phyloP scores from a whole-genome alignment of 345 rosid species.

The Erucastrum elatum region DNA sequence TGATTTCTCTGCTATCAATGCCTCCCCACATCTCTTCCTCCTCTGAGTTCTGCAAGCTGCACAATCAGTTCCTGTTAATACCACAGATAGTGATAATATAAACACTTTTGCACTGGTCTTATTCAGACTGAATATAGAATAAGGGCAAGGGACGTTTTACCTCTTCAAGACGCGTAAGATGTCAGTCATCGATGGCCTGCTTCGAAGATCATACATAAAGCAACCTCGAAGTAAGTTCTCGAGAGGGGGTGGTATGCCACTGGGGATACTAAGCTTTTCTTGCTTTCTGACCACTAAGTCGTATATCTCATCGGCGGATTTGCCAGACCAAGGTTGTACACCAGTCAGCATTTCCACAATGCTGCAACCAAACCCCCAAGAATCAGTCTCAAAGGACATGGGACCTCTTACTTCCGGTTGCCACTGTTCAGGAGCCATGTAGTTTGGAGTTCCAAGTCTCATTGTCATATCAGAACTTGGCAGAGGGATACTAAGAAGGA shows the following conservation, averaged over 20 bases:
- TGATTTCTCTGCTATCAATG: constrained; percentile 41
- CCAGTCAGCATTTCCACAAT: constrained; percentile 93
- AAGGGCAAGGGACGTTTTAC: constrained; percentile 38
- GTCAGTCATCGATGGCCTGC: constrained; percentile 80
- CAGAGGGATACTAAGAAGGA: constrained; percentile 68
- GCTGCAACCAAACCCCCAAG: constrained; percentile 97
- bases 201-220: constrained; percentile 86
- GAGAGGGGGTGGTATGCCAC: constrained; percentile 69
- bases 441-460: constrained; percentile 86
- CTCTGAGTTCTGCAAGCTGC: constrained; percentile 65
- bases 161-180: constrained; percentile 64
- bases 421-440: constrained; percentile 99
- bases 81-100: constrained; percentile 8
- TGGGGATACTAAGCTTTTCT: constrained; percentile 70
- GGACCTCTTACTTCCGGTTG: constrained; percentile 88
- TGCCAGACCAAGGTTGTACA: constrained; percentile 80
- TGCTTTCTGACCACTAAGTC: constrained; percentile 70
- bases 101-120: background rate
- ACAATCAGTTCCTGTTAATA: constrained; percentile 24
- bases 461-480: constrained; percentile 62
- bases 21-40: constrained; percentile 60
- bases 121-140: constrained; percentile 3
- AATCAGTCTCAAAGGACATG: constrained; percentile 79
- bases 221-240: constrained; percentile 76
- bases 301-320: constrained; percentile 60